Percentiles rank a stretch among this genome's conserved stretches.
Conservation (phyloP, 495 filamentous ascomycete species). For the Neurospora hispaniola region DNA sequence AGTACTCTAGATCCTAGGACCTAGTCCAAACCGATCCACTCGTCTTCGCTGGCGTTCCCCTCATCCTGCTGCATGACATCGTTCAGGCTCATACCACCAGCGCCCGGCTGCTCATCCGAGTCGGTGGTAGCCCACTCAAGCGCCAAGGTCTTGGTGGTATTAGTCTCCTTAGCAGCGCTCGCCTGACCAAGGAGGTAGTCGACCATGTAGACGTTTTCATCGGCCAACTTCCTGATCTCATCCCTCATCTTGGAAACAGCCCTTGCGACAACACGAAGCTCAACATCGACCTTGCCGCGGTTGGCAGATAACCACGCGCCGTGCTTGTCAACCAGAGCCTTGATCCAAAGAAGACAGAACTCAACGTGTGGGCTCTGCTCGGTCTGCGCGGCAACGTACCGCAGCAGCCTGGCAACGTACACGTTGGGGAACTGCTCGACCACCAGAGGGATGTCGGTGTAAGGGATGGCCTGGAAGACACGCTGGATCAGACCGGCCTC, state of each 20-base stretch:
- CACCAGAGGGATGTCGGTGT: constrained; percentile 63
- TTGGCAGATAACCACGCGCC: constrained; percentile 76
- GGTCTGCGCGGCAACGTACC: constrained; percentile 77
- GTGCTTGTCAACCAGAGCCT: constrained; percentile 70
- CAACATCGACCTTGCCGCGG: constrained; percentile 60
- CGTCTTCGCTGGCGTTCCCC: constrained; percentile 30
- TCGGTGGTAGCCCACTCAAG: constrained; percentile 9
- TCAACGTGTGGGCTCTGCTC: constrained; percentile 88
- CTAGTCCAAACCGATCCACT: constrained; percentile 48
- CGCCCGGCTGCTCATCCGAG: constrained; percentile 11
- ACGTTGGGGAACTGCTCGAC: constrained; percentile 70
- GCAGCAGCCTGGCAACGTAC: constrained; percentile 72
- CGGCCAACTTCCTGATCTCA: constrained; percentile 62
- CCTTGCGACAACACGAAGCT: constrained; percentile 67
- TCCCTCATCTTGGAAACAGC: constrained; percentile 67
- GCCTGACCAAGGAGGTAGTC: constrained; percentile 59
- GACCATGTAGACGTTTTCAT: constrained; percentile 77
- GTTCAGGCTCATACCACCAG: constrained; percentile 8
- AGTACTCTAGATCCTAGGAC: constrained; percentile 3
- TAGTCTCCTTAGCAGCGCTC: constrained; percentile 8
- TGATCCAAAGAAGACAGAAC: constrained; percentile 87
- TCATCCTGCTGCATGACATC: constrained; percentile 24
- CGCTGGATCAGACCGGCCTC: constrained; percentile 62
- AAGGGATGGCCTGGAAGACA: constrained; percentile 77
- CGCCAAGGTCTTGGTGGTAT: constrained; percentile 1